Percentiles rank a stretch among this genome's conserved stretches.
Evolutionary conservation across 2,329 filamentous ascomycete species (phyloP).

Genomic region (Apiospora hydei): DNA sequence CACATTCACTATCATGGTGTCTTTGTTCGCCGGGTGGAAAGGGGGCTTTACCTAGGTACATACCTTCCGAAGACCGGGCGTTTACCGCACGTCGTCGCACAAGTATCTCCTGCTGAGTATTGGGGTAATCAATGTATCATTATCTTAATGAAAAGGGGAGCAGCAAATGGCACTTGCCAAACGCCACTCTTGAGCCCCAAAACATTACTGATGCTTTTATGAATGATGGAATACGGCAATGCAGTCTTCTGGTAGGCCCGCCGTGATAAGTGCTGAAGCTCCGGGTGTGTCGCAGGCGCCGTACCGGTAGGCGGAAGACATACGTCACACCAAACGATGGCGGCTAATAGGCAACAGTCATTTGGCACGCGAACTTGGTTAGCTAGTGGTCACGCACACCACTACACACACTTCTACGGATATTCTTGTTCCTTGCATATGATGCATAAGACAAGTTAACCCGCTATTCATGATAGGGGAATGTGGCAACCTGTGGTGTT

Average conservation of each 20-base stretch:
- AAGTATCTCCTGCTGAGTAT: neutral
- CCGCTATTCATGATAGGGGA: neutral
- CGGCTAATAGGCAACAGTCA: conserved; percentile 12
- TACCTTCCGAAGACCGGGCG: neutral
- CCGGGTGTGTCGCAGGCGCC: conserved; percentile 7
- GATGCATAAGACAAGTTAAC: neutral
- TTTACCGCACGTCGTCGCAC: neutral
- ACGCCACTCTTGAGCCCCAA: neutral
- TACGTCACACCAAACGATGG: neutral
- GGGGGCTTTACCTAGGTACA: neutral
- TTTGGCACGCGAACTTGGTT: neutral
- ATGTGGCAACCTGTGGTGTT: neutral
- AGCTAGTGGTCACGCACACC: neutral
- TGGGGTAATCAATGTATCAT: neutral
- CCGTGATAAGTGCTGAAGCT: neutral
- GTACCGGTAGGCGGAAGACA: neutral
- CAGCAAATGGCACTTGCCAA: neutral
- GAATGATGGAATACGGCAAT: neutral
- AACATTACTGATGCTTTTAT: neutral
- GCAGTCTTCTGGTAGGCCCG: neutral
- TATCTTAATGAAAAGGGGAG: neutral
- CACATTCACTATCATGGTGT: neutral
- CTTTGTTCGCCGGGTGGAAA: neutral
- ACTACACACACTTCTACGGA: neutral
- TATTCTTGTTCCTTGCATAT: conserved; percentile 2